phyloP scores from a whole-genome alignment of 2,329 filamentous ascomycete species.

The Saccharata proteae region DNA sequence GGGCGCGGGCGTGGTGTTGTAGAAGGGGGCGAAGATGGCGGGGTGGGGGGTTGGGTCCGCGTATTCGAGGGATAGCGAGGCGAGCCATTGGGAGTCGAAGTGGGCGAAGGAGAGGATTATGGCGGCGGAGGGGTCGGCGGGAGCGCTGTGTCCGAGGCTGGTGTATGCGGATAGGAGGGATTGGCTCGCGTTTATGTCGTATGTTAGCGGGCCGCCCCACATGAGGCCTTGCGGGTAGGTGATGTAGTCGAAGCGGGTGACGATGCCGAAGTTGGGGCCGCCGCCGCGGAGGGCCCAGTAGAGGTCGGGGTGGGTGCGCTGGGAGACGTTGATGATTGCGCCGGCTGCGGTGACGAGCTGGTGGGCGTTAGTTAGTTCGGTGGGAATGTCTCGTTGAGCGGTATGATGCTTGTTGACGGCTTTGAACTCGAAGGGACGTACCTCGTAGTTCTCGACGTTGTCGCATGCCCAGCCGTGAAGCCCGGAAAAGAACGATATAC shows the following conservation, averaged over 20 bases:
- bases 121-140: conserved; percentile 14
- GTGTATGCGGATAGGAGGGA: conserved; percentile 15
- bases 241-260: conserved; percentile 15
- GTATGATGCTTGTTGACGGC: conserved; percentile 1
- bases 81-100: conserved; percentile 12
- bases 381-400: conserved; percentile 11
- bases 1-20: conserved; percentile 17
- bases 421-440: conserved; percentile 7
- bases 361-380: conserved; percentile 7
- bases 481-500: conserved; percentile 21
- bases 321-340: conserved; percentile 18
- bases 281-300: conserved; percentile 28
- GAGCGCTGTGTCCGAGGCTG: conserved; percentile 15
- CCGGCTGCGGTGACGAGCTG: conserved; percentile 20
- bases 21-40: conserved; percentile 14
- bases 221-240: conserved; percentile 14
- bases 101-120: conserved; percentile 18
- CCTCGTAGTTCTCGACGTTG: conserved; percentile 24
- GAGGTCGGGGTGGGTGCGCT: conserved; percentile 15
- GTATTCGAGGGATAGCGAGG: conserved; percentile 10
- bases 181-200: conserved; percentile 10
- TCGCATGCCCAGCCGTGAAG: conserved; percentile 22
- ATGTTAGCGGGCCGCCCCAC: conserved; percentile 16
- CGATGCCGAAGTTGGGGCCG: conserved; percentile 21
- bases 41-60: conserved; percentile 11